These are phyloP conservation scores for Thielaviopsis euricoi DNA, from an alignment of 2,329 filamentous ascomycete species.

Conservation along the genomic window DNA sequence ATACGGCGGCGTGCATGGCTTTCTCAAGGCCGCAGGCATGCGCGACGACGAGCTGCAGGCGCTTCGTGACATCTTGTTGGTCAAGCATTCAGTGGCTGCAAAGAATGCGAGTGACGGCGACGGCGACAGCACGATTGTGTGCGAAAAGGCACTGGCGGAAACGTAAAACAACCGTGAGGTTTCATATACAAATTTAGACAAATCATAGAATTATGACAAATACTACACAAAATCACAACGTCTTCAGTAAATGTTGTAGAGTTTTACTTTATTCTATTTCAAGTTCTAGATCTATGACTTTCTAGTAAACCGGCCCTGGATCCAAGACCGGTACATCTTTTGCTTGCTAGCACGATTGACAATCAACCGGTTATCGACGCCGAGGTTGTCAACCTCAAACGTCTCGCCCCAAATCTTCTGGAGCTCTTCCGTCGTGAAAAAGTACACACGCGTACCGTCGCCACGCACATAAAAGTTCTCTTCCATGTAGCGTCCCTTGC, in stretches of 20 bases:
- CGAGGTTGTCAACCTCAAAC: conserved; percentile 49
- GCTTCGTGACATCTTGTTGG: conserved; percentile 25
- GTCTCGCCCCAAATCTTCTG: conserved; percentile 56
- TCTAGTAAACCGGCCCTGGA: conserved; percentile 70
- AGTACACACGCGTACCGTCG: conserved; percentile 92
- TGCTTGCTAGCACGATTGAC: conserved; percentile 81
- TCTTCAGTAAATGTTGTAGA: background rate
- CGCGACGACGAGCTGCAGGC: conserved; percentile 23
- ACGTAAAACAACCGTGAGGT: background rate
- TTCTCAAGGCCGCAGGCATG: conserved; percentile 49
- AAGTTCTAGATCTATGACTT: conserved; percentile 20
- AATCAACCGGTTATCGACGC: conserved; percentile 71
- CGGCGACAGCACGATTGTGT: no score
- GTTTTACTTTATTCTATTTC: conserved; percentile 5
- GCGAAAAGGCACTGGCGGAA: background rate
- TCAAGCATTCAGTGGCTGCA: background rate
- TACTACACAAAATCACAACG: background rate
- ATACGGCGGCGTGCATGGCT: conserved; percentile 51
- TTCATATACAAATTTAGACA: background rate
- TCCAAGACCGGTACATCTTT: conserved; percentile 98
- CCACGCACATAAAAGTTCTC: conserved; percentile 97
- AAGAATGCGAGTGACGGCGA: background rate
- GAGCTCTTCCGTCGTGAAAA: conserved; percentile 81
- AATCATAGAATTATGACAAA: background rate
- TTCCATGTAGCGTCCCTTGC: conserved; percentile 81